Evolutionary conservation across 768 basidiomycete genomes (phyloP).

Genomic region (Lactarius evosmus): DNA sequence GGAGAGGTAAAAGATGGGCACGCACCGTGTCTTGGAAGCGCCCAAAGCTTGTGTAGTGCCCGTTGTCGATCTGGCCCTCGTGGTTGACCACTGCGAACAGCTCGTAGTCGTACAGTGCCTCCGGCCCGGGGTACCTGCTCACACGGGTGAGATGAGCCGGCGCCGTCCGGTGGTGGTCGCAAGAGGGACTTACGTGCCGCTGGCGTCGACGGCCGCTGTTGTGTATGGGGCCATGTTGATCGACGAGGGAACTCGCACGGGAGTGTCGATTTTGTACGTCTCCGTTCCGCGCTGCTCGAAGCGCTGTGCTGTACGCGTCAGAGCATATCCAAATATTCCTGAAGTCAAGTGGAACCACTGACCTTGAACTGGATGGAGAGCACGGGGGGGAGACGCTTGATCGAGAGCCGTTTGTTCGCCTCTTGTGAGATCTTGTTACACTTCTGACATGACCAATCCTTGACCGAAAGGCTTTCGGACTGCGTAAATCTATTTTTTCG

Average conservation of each 20-base stretch:
- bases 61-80: conserved; percentile 91
- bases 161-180: not conserved
- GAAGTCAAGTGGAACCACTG: not conserved
- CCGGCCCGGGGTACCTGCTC: conserved; percentile 50
- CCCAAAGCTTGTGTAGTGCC: conserved; percentile 89
- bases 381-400: conserved; percentile 82
- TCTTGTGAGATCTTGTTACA: conserved; percentile 76
- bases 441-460: conserved; percentile 80
- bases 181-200: conserved; percentile 30
- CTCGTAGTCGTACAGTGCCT: conserved; percentile 81
- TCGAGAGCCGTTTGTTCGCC: conserved; percentile 80
- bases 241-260: conserved; percentile 75
- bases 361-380: conserved; percentile 96
- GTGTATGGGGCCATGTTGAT: conserved; percentile 91
- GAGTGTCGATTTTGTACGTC: conserved; percentile 81
- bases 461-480: conserved; percentile 76
- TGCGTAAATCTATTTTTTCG: conserved; percentile 64
- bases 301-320: conserved; percentile 49
- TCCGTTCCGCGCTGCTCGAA: conserved; percentile 69
- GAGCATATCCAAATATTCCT: conserved; percentile 8
- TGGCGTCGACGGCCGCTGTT: conserved; percentile 52
- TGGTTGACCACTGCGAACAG: conserved; percentile 93
- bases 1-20: conserved; percentile 16
- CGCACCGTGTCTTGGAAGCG: conserved; percentile 81
- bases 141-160: not conserved